Base-by-base conservation (phyloP, 345 rosid genomes). In the Rhizophora apiculata region DNA sequence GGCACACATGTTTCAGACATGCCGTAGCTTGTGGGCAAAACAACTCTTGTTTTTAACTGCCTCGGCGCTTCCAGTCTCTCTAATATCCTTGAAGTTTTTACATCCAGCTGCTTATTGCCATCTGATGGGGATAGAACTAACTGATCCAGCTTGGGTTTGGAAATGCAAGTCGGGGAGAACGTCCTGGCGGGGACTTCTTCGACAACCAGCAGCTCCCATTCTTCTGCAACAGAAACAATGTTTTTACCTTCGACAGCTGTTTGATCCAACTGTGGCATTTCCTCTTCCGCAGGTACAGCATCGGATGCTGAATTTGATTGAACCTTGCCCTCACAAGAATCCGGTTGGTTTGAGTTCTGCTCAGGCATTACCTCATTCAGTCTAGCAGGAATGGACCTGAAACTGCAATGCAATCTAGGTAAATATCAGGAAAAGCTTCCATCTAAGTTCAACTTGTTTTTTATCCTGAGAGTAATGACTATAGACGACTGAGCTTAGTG, bases 191-290 rank as follows among this genome's bases (percentile, higher is more conserved):
- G 84, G 73, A 68, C 69, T 76, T 83, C 97, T 59, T 63, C 81
- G 67, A 86, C 88, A 69, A 89, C 83, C 51, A 93, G 81, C 75
- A 82, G 92, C 74, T 91, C 96, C 98, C 98, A 89, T 83, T 93
- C 98, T 74, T 93, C 89, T 51, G 89, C 72, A 53, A 87, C 84
- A 24, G 80, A 78, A 64, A 79, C 69, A 56, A 76, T 64, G 60
- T 74, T 77, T 79, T 73, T 72, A 58, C 74, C 86, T 68, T 82
- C 83, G 22, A 39, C 70, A 18, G 65, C 74, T 19, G 60, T 73
- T 60, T n/a, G 62, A 39, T 72, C 79, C 52, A 75, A 32, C 55
- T 43, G 66, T 53, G 72, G 64, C 19, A 46, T 58, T 67, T 73
- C 76, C 69, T 79, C 87, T 29, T 78, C 82, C 63, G 60, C 54